Conservation (phyloP, 116 monocot genomes). For the Phalaenopsis hybrid region DNA sequence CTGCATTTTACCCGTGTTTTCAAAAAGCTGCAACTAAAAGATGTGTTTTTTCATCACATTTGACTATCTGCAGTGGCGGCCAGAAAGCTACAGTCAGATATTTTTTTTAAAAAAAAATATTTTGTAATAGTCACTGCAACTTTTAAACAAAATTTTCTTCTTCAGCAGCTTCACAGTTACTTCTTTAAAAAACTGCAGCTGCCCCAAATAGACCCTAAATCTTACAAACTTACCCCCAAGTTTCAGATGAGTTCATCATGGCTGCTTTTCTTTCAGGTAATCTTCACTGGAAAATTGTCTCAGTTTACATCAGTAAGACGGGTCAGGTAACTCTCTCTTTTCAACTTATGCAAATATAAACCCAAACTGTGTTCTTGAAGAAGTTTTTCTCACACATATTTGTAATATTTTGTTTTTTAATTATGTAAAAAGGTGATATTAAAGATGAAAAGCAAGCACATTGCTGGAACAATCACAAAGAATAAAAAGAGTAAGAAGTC, state of each 20-base stretch:
- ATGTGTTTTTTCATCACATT: too few species aligned
- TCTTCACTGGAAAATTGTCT: constrained; percentile 92
- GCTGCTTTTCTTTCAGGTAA: constrained; percentile 34
- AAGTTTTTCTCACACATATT: background rate
- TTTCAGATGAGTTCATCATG: background rate
- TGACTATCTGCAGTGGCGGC: too few species aligned
- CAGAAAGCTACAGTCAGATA: too few species aligned
- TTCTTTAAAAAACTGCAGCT: too few species aligned
- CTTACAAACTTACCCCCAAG: too few species aligned
- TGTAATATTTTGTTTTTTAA: background rate
- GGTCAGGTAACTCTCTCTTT: constrained; percentile 37
- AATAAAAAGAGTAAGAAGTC: constrained; percentile 82
- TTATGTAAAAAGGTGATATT: constrained; percentile 42
- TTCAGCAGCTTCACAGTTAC: too few species aligned
- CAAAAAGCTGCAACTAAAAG: too few species aligned
- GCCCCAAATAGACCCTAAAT: too few species aligned
- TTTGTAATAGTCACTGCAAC: too few species aligned
- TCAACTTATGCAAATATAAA: background rate
- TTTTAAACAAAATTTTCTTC: too few species aligned
- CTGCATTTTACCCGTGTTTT: too few species aligned
- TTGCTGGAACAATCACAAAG: constrained; percentile 85
- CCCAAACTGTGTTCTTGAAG: background rate
- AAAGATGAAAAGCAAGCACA: constrained; percentile 93
- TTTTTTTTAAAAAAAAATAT: too few species aligned
- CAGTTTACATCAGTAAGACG: constrained; percentile 71